Evolutionary conservation across 1,284 basidiomycete genomes (phyloP), one percentile per base, ranked within the genome.

Genomic region (Sanghuangporus baumii): DNA sequence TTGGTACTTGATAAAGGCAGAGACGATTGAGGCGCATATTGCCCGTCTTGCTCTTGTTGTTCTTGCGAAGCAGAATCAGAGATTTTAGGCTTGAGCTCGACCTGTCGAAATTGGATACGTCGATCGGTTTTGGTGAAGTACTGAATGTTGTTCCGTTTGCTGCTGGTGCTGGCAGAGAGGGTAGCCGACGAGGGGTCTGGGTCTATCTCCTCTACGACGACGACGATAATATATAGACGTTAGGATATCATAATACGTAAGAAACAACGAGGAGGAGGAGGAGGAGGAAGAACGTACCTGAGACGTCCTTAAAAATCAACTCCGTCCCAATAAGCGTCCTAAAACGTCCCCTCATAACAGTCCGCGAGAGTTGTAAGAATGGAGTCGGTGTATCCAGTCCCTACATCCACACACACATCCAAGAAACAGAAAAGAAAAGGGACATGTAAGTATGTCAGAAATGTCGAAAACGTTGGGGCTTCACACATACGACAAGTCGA

Each of bases 341-440:
- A 66, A 90, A 85, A 51, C 76, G 74, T 0, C 89, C 89, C 71
- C 85, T 85, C 66, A 91, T 79, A 37, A 89, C 78, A 0, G 86
- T 87, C 3, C 88, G 88, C 8, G 86, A 85, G 0, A 91, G 77
- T 67, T 92, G 89, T 14, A 92, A 71, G 67, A 83, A 90, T 0
- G 89, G 89, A 0, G 83, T 86, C 0, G 87, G 82, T 0, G 87
- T 87, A 70, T 92, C 88, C 16, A 92, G 72, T 1, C 89, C 89
- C 89, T 91, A 36, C 47, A 7, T 40, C 26, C 55, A 26, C 16
- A 20, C 40, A 34, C 47, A 18, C 8, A 50, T n/a, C 20, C 23
- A 23, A 36, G 11, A 11, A 18, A 14, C 2, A 23, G 14, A 51
- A 9, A 16, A 20, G 9, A 34, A 23, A 51, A 6, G 7, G 8